phyloP scores from a whole-genome alignment of 768 basidiomycete genomes.

The Trametes coccinea region DNA sequence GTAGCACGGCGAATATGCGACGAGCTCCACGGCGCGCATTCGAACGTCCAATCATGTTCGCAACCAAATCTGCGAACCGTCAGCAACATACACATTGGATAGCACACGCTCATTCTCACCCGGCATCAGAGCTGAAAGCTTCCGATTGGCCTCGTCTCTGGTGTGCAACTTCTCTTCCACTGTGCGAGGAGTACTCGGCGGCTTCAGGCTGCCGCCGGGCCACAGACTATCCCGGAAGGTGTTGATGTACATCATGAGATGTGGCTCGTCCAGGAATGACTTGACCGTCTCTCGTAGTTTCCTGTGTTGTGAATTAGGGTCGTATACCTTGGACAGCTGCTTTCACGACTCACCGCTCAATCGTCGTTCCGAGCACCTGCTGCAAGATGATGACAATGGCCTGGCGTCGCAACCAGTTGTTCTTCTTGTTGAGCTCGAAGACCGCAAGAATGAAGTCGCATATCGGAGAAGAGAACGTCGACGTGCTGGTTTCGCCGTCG shows the following conservation, averaged over 20 bases:
- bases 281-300: constrained; percentile 84
- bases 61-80: constrained; percentile 64
- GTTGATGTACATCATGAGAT: constrained; percentile 64
- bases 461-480: constrained; percentile 89
- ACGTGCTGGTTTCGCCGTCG: constrained; percentile 86
- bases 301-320: constrained; percentile 40
- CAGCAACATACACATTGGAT: neutral
- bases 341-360: constrained; percentile 76
- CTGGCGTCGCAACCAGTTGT: constrained; percentile 94
- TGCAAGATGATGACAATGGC: constrained; percentile 96
- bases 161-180: constrained; percentile 79
- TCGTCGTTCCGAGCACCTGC: constrained; percentile 92
- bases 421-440: constrained; percentile 94
- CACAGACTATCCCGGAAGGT: constrained; percentile 76
- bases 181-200: constrained; percentile 64
- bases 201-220: constrained; percentile 79
- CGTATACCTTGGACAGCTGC: neutral
- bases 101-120: constrained; percentile 45
- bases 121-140: constrained; percentile 88
- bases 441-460: constrained; percentile 91
- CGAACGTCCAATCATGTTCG: constrained; percentile 97
- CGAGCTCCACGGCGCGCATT: constrained; percentile 93
- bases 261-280: constrained; percentile 63
- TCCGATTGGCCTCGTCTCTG: constrained; percentile 84
- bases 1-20: constrained; percentile 89